Evolutionary conservation across 75 land plant species (phyloP), one percentile per base, ranked within the genome.

Genomic region (Pseudotsuga menziesii): DNA sequence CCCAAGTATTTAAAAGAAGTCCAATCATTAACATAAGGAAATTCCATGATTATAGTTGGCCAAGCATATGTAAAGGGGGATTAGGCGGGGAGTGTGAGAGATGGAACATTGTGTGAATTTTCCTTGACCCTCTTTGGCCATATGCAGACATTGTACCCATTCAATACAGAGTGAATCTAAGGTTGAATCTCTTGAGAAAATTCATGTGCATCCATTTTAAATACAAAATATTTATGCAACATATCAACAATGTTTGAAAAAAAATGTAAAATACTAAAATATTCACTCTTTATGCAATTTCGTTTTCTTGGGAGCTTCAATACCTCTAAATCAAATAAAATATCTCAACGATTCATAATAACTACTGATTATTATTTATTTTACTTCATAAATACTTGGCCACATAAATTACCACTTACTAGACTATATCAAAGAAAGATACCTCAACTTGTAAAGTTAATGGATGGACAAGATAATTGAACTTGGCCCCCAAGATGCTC

Each of bases 121-220:
- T 96, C 27, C 99, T 94, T 29, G 99, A 88, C 48, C 78, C 79
- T 25, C 87, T 88, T 88, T 91, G 94, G 11, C 99, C 99, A 82
- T 89, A 96, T 25, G 97, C 93, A 88, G 61, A 94, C 89, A 84
- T 96, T 96, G 80, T 89, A 92, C 78, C 99, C 97, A 92, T 96
- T 97, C 39, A 96, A 81, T 20, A 97, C 94, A 72, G 99, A 96
- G 81, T 94, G 99, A 36, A 96, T 93, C 71, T 90, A 84, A 22
- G 97, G 97, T 73, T 94, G 99, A 36, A 96, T 85, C 64, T 92
- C 97, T 57, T 78, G 88, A 79, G 92, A 96, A 71, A 96, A 74
- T 17, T 89, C 95, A 69, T 88, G 94, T 96, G 92, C 85, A 88
- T 22, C 44, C 14, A 78, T 60, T n/a, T 2, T 20, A 56, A 23